phyloP scores from a whole-genome alignment of 257 asterid species.

The Nicotiana undulata region DNA sequence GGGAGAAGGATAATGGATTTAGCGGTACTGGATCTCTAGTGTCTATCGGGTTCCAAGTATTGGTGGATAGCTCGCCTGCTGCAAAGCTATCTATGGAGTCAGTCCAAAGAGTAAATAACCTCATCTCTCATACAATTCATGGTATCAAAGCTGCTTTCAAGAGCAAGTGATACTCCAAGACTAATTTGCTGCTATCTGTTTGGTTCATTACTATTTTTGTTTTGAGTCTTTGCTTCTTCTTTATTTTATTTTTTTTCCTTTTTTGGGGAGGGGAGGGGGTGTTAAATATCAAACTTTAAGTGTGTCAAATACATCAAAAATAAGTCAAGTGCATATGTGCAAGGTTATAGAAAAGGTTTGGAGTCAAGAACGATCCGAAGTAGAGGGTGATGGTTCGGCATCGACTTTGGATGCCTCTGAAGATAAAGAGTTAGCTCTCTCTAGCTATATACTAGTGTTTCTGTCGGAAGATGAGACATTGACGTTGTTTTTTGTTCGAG shows the following conservation, averaged over 20 bases:
- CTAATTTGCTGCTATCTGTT: background rate
- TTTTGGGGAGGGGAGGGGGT: background rate
- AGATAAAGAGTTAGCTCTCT: background rate
- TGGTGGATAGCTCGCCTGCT: slow-evolving; percentile 35
- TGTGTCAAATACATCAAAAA: too few species aligned
- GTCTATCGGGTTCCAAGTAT: slow-evolving; percentile 60
- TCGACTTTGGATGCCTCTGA: slow-evolving; percentile 41
- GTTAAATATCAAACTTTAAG: background rate
- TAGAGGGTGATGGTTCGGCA: slow-evolving; percentile 63
- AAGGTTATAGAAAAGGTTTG: slow-evolving; percentile 3
- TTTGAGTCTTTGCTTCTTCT: background rate
- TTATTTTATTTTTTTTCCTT: background rate
- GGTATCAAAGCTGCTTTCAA: slow-evolving; percentile 46
- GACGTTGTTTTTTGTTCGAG: background rate
- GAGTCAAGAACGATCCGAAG: slow-evolving; percentile 82
- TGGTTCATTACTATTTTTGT: background rate
- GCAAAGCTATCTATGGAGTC: slow-evolving; percentile 54
- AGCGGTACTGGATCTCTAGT: slow-evolving; percentile 43
- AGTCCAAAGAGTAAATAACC: slow-evolving; percentile 41
- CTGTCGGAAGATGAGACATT: background rate
- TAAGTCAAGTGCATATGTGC: background rate
- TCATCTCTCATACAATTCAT: slow-evolving; percentile 43
- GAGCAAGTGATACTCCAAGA: slow-evolving; percentile 15
- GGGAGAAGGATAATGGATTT: slow-evolving; percentile 5
- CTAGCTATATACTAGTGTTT: background rate